A percentile compares a stretch with the other conserved stretches of the same genome.
Evolutionary conservation across 139 green algal genomes (phyloP).

Genomic region (Tetradesmus obliquus): DNA sequence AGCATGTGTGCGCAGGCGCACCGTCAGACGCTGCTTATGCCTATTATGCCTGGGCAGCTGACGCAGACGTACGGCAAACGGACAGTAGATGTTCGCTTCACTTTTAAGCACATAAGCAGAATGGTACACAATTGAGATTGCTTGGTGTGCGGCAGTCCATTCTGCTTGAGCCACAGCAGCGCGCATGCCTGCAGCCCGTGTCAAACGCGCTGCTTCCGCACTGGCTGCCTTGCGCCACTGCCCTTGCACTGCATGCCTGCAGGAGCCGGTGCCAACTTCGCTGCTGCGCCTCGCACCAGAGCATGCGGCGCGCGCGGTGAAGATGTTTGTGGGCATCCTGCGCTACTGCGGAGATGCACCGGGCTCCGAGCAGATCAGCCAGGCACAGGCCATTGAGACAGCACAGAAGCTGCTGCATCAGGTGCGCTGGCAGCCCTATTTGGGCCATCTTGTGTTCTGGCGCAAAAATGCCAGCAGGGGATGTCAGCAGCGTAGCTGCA

Average conservation of each 20-base stretch:
- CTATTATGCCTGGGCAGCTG: not conserved
- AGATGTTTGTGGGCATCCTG: slow-evolving; percentile 82
- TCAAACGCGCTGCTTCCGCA: not conserved
- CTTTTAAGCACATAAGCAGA: too few relatives aligned
- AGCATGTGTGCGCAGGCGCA: not conserved
- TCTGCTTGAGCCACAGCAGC: not conserved
- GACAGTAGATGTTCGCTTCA: too few relatives aligned
- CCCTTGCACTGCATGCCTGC: not conserved
- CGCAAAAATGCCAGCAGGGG: too few relatives aligned
- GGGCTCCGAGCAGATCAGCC: slow-evolving; percentile 51
- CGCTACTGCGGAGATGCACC: slow-evolving; percentile 41
- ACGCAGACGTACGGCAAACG: too few relatives aligned
- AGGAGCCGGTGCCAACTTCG: slow-evolving; percentile 90
- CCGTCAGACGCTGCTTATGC: not conserved
- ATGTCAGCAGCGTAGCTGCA: not conserved
- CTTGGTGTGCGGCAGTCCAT: not conserved
- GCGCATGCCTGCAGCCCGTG: not conserved
- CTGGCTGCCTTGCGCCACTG: not conserved
- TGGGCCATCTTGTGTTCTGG: too few relatives aligned
- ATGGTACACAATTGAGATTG: too few relatives aligned
- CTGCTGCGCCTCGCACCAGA: slow-evolving; percentile 90
- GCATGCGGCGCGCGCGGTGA: slow-evolving; percentile 83
- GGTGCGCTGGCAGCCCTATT: not conserved
- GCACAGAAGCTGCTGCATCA: slow-evolving; percentile 94
- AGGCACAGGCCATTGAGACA: slow-evolving; percentile 68